Evolutionary conservation across 352 stramenopile genomes (phyloP).

Genomic region (Aphanomyces invadans): DNA sequence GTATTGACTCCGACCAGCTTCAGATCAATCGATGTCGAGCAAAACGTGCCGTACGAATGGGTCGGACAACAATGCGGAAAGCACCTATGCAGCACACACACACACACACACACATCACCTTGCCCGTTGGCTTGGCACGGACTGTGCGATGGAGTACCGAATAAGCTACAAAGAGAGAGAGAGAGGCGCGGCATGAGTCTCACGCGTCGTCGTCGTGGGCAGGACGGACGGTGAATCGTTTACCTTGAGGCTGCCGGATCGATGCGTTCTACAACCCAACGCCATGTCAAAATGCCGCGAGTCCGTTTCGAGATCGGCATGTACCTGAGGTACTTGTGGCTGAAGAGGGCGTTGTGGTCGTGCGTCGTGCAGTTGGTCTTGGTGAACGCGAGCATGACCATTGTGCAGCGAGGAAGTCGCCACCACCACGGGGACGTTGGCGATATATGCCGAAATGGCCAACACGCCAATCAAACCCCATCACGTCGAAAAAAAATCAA

Average conservation of each 20-base stretch:
- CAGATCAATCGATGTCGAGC: constrained; percentile 2
- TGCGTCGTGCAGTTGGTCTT: not conserved
- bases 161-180: constrained; percentile 9
- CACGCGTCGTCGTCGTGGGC: too few species aligned
- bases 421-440: too few species aligned
- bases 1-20: not conserved
- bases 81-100: not conserved
- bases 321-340: constrained; percentile 15
- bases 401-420: not conserved
- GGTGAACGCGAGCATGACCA: not conserved
- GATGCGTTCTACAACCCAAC: not conserved
- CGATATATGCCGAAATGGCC: too few species aligned
- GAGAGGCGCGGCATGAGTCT: too few species aligned
- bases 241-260: constrained; percentile 20
- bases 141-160: too few species aligned
- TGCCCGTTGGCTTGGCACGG: not conserved
- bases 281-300: not conserved
- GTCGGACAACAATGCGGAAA: constrained; percentile 23
- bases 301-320: not conserved
- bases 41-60: constrained; percentile 21
- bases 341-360: not conserved
- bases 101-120: not conserved
- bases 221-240: too few species aligned
- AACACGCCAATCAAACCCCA: too few species aligned
- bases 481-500: too few species aligned